Base-by-base conservation (phyloP, 2,329 filamentous ascomycete genomes). In the Tolypocladium tundrense region DNA sequence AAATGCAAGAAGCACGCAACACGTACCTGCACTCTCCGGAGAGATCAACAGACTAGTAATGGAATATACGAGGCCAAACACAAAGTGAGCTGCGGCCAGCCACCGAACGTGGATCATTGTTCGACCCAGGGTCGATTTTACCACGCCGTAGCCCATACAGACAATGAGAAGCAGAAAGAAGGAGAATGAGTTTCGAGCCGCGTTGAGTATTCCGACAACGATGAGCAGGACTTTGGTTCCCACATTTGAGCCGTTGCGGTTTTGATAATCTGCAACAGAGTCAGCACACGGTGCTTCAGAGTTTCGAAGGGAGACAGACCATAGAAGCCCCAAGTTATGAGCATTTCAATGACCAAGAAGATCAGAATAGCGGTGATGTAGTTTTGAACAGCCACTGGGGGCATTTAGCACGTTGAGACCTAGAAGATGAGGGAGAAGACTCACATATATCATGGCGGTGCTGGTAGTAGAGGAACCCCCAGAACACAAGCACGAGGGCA, bases 271-370 rank as follows among this genome's bases (percentile, higher is more conserved):
- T 89, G 61, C 16, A 21, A 54, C 31, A 21, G 40, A n/a, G 61
- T 81, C 67, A 81, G 75, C 43, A 53, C 54, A 50, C 54, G 16
- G 48, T 27, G 57, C 19, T 11, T 11, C 14, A 27, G 40, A 35
- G 9, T 43, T 2, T 35, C 4, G 16, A 24, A 16, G 33, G 11
- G 43, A n/a, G 31, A 66, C 79, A 60, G 77, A 89, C 87, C 86
- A 72, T 97, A 99, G 77, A 96, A 99, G 50, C 91, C 91, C 94
- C 94, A 99, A 2, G 94, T 99, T 84, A 97, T 92, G 68, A 97
- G 79, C 86, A 97, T 96, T 72, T 99, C 94, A 19, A 97, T 75
- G 19, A 97, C 90, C 50, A 99, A 77, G 75, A 99, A 99, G 56
- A 94, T 85, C 54, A 99, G 79, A 60, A 97, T 99, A 11, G 94